Evolutionary conservation across 805 yeast species (phyloP), one percentile per base, ranked within the genome.

Genomic region (Limtongia smithiae): DNA sequence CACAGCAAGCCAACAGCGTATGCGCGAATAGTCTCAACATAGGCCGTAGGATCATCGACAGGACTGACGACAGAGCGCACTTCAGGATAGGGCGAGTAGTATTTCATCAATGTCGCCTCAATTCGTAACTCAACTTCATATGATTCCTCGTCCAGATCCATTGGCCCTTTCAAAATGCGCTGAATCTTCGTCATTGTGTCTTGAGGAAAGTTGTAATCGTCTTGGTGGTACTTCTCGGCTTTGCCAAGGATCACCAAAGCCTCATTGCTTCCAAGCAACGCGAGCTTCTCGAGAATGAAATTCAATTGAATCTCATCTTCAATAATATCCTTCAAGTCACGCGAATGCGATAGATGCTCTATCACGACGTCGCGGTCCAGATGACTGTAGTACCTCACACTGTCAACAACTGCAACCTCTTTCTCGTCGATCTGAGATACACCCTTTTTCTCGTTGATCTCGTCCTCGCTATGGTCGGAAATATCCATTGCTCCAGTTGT

Each of bases 21-120:
- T 54, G 77, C 78, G 42, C 86, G 70, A 37, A 77, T 55, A 6
- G 84, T 79, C 51, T 77, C 80, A 33, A 70, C 73, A 0, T 79
- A 77, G 32, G 73, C 54, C 2, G 56, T 41, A 1, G 75, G 75
- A 50, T 80, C 81, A 55, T 80, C 84, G 42, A 58, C 66, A 14
- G 80, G 75, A 12, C 79, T 81, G n/a, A 80, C 80, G n/a, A 82
- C 76, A 9, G 85, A 80, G 37, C 86, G 66, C 14, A 81, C 82
- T 58, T 82, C 86, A 1, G 85, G 82, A 54, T 80, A 80, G 4
- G 85, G 83, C 15, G 55, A 52, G 45, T 25, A 50, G 32, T 32
- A 41, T 12, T 35, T 28, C 12, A 52, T 52, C 45, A 52, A 24
- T 5, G 47, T 35, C 12, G 57, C 55, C 33, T 52, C 54, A 11